Evolutionary conservation across 169 alveolate genomes (phyloP).

Genomic region (Neospora caninum): DNA sequence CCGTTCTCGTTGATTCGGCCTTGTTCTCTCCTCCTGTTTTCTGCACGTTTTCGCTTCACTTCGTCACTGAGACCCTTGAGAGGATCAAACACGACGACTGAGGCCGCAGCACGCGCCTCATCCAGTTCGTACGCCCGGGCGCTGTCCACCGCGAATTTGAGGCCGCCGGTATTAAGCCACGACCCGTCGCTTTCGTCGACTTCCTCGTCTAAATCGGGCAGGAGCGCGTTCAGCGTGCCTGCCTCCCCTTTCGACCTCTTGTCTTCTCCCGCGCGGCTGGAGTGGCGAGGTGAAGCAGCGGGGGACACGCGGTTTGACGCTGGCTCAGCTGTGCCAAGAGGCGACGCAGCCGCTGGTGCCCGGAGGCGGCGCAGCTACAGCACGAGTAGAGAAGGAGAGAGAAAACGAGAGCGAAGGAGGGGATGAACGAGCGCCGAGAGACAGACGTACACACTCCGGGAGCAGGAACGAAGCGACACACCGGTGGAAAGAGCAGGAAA

Average conservation of each 20-base stretch:
- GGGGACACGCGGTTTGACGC: neutral
- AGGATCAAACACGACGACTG: conserved; percentile 20
- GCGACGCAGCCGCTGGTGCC: neutral
- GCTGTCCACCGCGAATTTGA: conserved; percentile 58
- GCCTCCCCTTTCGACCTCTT: conserved; percentile 1
- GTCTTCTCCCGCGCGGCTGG: neutral
- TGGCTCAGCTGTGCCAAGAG: too few relatives aligned
- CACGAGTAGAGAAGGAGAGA: too few relatives aligned
- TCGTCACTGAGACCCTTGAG: conserved; percentile 27
- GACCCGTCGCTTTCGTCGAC: conserved; percentile 29
- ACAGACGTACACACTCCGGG: too few relatives aligned
- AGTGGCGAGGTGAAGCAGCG: too few relatives aligned
- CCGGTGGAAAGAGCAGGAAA: too few relatives aligned
- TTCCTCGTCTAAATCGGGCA: conserved; percentile 31
- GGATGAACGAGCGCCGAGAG: too few relatives aligned
- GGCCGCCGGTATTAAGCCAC: conserved; percentile 53
- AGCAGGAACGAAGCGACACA: too few relatives aligned
- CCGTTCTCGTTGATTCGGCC: neutral
- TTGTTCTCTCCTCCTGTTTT: neutral
- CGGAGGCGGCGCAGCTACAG: neutral
- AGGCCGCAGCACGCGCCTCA: conserved; percentile 40
- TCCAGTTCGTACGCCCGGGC: conserved; percentile 49
- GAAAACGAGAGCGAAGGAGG: too few relatives aligned
- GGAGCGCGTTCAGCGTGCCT: conserved; percentile 21
- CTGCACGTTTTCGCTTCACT: neutral